Conservation (phyloP, 2,329 filamentous ascomycete genomes). For the Eutypella sp. region DNA sequence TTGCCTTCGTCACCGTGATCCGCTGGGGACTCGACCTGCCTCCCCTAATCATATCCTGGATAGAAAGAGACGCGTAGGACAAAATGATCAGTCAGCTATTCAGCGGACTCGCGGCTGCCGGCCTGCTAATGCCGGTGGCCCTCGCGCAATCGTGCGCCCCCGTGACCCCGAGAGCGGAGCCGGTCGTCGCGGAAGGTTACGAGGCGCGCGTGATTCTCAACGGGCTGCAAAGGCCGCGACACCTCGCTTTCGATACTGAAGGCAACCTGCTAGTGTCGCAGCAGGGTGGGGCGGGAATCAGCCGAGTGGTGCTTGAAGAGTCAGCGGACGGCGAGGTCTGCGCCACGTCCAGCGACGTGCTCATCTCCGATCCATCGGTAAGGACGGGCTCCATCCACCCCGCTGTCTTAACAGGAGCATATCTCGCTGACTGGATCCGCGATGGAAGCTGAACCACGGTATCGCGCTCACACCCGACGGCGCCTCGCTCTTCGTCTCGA, state of each 20-base stretch:
- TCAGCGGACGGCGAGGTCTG: constrained; percentile 24
- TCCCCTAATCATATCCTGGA: neutral
- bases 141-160: neutral
- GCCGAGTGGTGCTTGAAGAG: constrained; percentile 28
- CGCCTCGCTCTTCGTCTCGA: constrained; percentile 53
- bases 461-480: constrained; percentile 49
- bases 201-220: constrained; percentile 13
- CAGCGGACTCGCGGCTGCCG: neutral
- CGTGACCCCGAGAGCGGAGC: constrained; percentile 1
- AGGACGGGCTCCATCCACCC: no score
- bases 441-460: constrained; percentile 51
- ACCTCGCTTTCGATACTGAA: constrained; percentile 29
- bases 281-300: constrained; percentile 24
- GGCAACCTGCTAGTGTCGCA: constrained; percentile 35
- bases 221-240: constrained; percentile 26
- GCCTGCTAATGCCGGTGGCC: neutral
- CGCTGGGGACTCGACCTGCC: neutral
- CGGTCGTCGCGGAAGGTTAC: constrained; percentile 12
- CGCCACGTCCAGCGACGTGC: constrained; percentile 20
- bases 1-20: no score
- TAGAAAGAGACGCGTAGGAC: no score
- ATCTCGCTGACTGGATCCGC: neutral
- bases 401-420: neutral
- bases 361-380: constrained; percentile 23
- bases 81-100: neutral